Conservation (phyloP, 495 filamentous ascomycete genomes). For the Daldinia caldariorum region DNA sequence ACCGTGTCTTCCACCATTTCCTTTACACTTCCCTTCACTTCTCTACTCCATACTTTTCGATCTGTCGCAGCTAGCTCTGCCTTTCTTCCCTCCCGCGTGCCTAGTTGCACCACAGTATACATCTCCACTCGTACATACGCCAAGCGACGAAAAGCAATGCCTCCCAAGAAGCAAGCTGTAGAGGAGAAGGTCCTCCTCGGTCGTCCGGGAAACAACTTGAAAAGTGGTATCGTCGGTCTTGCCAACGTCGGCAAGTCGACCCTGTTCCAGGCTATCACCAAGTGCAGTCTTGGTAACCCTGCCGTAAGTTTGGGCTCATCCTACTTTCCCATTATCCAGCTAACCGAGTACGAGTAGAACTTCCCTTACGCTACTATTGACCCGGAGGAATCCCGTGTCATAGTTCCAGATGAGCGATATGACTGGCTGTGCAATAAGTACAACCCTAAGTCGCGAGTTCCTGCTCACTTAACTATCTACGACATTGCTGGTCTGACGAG, state of each 20-base stretch:
- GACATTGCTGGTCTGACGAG: constrained; percentile 98
- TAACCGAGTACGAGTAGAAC: constrained; percentile 66
- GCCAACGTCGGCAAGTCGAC: constrained; percentile 99
- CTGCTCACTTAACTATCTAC: constrained; percentile 97
- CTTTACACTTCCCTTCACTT: constrained; percentile 63
- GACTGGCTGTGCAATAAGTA: constrained; percentile 97
- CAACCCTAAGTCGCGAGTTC: constrained; percentile 94
- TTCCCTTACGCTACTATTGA: constrained; percentile 99
- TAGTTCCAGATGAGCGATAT: constrained; percentile 95
- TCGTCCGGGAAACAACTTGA: constrained; percentile 96
- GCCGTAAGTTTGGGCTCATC: constrained; percentile 67
- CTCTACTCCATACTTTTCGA: constrained; percentile 60
- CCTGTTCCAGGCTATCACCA: constrained; percentile 99
- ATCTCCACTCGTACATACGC: constrained; percentile 61
- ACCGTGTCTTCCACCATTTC: constrained; percentile 59
- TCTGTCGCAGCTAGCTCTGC: constrained; percentile 73
- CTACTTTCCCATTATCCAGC: constrained; percentile 19
- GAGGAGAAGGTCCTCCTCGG: constrained; percentile 87
- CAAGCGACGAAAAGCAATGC: constrained; percentile 68
- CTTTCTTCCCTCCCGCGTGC: constrained; percentile 47
- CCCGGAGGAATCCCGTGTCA: constrained; percentile 96
- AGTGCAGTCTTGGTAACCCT: constrained; percentile 96
- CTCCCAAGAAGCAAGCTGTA: constrained; percentile 78
- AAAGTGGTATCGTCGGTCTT: constrained; percentile 99
- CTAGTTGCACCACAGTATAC: constrained; percentile 57